phyloP scores from a whole-genome alignment of 176 grass and related monocot species.

The Hyparrhenia diplandra region DNA sequence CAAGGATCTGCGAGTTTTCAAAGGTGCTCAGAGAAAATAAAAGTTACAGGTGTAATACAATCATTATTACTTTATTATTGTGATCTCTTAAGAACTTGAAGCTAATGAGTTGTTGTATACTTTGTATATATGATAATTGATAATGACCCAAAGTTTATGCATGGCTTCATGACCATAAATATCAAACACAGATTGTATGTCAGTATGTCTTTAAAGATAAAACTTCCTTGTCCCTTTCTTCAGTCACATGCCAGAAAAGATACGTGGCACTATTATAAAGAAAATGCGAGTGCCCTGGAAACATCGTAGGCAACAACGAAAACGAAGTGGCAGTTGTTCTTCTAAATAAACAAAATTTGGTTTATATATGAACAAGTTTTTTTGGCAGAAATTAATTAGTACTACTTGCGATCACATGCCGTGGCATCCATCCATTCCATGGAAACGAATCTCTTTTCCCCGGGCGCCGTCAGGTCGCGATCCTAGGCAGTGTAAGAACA shows the following conservation, averaged over 20 bases:
- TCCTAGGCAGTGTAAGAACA: not conserved
- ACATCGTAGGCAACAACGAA: not conserved
- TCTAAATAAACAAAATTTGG: too few relatives aligned
- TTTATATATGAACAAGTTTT: too few relatives aligned
- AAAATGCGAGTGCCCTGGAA: not conserved
- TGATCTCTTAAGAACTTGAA: too few relatives aligned
- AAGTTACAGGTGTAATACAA: too few relatives aligned
- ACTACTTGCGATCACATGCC: not conserved
- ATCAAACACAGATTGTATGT: too few relatives aligned
- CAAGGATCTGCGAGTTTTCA: too few relatives aligned
- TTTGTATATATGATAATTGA: too few relatives aligned
- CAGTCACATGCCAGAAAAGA: not conserved
- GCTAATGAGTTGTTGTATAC: too few relatives aligned
- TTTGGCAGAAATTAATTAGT: not conserved
- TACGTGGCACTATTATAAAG: not conserved
- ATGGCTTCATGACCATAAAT: too few relatives aligned
- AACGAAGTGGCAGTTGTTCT: not conserved
- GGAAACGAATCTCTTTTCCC: not conserved
- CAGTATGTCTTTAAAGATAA: not conserved
- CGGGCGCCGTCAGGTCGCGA: slow-evolving; percentile 2
- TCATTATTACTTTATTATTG: too few relatives aligned
- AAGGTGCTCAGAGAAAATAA: too few relatives aligned
- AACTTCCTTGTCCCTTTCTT: not conserved
- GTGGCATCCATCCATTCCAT: not conserved
- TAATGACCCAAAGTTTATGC: too few relatives aligned